These are phyloP conservation scores for Mycena vulgaris DNA, from an alignment of 768 basidiomycete genomes.

Conservation along the genomic window DNA sequence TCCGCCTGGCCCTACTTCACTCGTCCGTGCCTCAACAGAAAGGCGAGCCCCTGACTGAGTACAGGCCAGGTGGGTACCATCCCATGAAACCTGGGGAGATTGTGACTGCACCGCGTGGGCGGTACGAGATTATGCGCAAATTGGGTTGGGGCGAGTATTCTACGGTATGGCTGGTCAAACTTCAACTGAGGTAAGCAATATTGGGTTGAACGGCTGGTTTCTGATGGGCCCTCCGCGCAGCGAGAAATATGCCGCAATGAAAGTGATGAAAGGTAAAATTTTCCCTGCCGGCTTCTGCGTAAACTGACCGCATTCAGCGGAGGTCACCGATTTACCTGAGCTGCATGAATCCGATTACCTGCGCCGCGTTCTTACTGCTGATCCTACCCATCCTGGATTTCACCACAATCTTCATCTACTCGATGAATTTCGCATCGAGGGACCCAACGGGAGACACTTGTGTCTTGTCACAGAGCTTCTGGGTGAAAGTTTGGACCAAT, in stretches of 20 bases:
- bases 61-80: constrained; percentile 53
- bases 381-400: constrained; percentile 28
- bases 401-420: constrained; percentile 27
- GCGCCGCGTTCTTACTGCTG: constrained; percentile 23
- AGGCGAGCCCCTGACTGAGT: constrained; percentile 41
- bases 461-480: constrained; percentile 29
- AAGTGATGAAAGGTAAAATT: constrained; percentile 28
- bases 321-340: constrained; percentile 19
- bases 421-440: constrained; percentile 20
- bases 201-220: not conserved
- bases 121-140: constrained; percentile 69
- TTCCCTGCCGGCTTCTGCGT: not conserved
- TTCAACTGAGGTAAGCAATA: not conserved
- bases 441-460: constrained; percentile 22
- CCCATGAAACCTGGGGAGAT: constrained; percentile 59
- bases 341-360: constrained; percentile 19
- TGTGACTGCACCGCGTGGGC: constrained; percentile 54
- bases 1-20: constrained; percentile 14
- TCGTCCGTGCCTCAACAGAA: not conserved
- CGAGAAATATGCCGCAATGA: constrained; percentile 19
- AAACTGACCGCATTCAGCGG: constrained; percentile 6
- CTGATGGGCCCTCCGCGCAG: not conserved
- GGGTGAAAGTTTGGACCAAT: constrained; percentile 19
- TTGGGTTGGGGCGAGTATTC: constrained; percentile 69
- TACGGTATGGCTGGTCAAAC: constrained; percentile 58